These are phyloP conservation scores for Pisolithus albus DNA, from an alignment of 768 basidiomycete genomes.

Conservation along the genomic window DNA sequence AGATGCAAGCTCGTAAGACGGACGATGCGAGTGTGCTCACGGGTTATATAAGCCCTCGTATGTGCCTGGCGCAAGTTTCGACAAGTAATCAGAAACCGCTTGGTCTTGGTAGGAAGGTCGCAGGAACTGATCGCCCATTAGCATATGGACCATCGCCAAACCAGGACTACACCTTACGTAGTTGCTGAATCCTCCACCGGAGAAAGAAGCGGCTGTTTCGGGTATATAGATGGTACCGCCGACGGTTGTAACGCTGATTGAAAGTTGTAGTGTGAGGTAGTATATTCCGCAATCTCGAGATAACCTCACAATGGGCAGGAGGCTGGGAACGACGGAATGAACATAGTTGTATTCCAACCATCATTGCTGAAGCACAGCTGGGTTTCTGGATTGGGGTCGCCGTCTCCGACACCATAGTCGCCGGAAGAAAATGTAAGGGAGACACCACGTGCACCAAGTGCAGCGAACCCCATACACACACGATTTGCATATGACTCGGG, in stretches of 20 bases:
- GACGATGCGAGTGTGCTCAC: constrained; percentile 27
- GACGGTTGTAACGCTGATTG: constrained; percentile 60
- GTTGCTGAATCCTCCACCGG: constrained; percentile 71
- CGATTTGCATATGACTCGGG: constrained; percentile 52
- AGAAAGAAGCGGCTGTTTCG: constrained; percentile 54
- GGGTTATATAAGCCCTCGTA: constrained; percentile 57
- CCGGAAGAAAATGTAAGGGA: constrained; percentile 62
- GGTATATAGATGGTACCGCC: constrained; percentile 58
- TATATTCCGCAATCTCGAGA: not conserved
- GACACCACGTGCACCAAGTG: constrained; percentile 61
- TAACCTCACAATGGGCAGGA: constrained; percentile 45
- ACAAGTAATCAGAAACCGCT: constrained; percentile 40
- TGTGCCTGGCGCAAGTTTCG: constrained; percentile 37
- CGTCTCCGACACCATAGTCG: constrained; percentile 65
- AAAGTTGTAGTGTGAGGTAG: not conserved
- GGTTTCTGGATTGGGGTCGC: constrained; percentile 43
- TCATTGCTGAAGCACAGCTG: constrained; percentile 55
- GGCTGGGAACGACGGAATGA: constrained; percentile 58
- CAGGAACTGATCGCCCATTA: constrained; percentile 32
- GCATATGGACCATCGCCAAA: not conserved
- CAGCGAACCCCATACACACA: constrained; percentile 55
- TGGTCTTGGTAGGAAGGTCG: constrained; percentile 49
- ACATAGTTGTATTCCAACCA: constrained; percentile 45
- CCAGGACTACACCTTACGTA: constrained; percentile 35
- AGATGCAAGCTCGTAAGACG: not conserved